These are phyloP conservation scores for Polyporus tsugae DNA, from an alignment of 1,284 basidiomycete genomes.

Conservation along the genomic window DNA sequence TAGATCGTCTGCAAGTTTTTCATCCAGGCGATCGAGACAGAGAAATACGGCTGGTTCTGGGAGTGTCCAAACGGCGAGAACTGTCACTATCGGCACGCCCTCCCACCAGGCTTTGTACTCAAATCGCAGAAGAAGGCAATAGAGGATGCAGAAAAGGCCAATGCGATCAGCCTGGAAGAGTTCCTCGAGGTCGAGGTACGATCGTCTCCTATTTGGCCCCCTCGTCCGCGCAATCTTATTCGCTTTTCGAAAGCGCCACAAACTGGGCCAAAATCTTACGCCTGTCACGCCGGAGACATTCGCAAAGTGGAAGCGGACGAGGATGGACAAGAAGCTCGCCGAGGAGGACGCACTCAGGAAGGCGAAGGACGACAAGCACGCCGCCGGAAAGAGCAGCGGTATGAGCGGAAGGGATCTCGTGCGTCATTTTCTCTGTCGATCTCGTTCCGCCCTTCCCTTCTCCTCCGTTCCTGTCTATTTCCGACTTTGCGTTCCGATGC, in stretches of 20 bases:
- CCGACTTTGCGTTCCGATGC: background rate
- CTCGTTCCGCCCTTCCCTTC: background rate
- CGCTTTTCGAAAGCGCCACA: slow-evolving; percentile 80
- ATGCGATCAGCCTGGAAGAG: slow-evolving; percentile 93
- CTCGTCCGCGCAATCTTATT: background rate
- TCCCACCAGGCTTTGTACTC: slow-evolving; percentile 95
- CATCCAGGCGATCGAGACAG: slow-evolving; percentile 94
- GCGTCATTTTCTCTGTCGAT: slow-evolving; percentile 39
- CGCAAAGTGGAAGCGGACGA: slow-evolving; percentile 93
- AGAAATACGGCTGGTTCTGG: slow-evolving; percentile 96
- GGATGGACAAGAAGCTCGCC: slow-evolving; percentile 92
- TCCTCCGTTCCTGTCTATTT: slow-evolving; percentile 6
- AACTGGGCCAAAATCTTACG: slow-evolving; percentile 90
- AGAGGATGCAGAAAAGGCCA: slow-evolving; percentile 88
- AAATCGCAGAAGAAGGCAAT: slow-evolving; percentile 90
- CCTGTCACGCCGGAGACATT: slow-evolving; percentile 97
- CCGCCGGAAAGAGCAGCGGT: slow-evolving; percentile 91
- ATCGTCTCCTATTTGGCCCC: background rate
- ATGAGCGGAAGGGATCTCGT: slow-evolving; percentile 97
- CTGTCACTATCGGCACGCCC: slow-evolving; percentile 95
- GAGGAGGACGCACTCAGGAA: slow-evolving; percentile 84
- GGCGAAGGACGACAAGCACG: slow-evolving; percentile 85
- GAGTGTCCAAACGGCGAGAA: slow-evolving; percentile 87
- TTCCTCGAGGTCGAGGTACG: slow-evolving; percentile 95
- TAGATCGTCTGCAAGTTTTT: slow-evolving; percentile 98